phyloP scores from a whole-genome alignment of 805 yeast genomes.

The Teunomyces funiuensis region DNA sequence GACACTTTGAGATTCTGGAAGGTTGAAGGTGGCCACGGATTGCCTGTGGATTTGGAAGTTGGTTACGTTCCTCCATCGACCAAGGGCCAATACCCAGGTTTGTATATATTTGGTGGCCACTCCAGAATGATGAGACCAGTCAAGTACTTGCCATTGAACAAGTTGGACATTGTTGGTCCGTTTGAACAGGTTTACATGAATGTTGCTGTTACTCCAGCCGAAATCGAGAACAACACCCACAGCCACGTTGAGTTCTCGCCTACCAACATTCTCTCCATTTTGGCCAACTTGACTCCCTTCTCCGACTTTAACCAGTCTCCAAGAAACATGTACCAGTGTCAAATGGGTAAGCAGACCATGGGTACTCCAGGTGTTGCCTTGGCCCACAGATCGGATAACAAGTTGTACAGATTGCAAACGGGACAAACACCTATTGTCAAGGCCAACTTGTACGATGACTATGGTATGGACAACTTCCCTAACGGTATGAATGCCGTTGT shows the following conservation, averaged over 20 bases:
- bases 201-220: slow-evolving; percentile 91
- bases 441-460: slow-evolving; percentile 89
- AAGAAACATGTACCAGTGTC: slow-evolving; percentile 99
- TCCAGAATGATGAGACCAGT: slow-evolving; percentile 97
- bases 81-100: slow-evolving; percentile 97
- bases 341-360: slow-evolving; percentile 99
- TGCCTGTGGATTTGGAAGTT: slow-evolving; percentile 85
- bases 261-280: slow-evolving; percentile 87
- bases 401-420: slow-evolving; percentile 84
- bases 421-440: slow-evolving; percentile 98
- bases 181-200: slow-evolving; percentile 98
- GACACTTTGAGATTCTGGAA: slow-evolving; percentile 92
- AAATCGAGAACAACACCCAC: slow-evolving; percentile 77
- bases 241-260: slow-evolving; percentile 94
- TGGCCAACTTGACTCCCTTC: slow-evolving; percentile 96
- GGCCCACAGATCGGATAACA: slow-evolving; percentile 90
- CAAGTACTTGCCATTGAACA: slow-evolving; percentile 80
- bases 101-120: slow-evolving; percentile 85
- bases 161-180: slow-evolving; percentile 89
- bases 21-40: slow-evolving; percentile 72
- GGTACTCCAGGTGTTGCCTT: slow-evolving; percentile 99
- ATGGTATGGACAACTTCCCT: slow-evolving; percentile 98
- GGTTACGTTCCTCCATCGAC: slow-evolving; percentile 96
- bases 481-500: slow-evolving; percentile 98
- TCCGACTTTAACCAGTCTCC: slow-evolving; percentile 99